Evolutionary conservation across 164 flowering plant species (phyloP), one percentile per base, ranked within the genome.

Genomic region (Piper betle): DNA sequence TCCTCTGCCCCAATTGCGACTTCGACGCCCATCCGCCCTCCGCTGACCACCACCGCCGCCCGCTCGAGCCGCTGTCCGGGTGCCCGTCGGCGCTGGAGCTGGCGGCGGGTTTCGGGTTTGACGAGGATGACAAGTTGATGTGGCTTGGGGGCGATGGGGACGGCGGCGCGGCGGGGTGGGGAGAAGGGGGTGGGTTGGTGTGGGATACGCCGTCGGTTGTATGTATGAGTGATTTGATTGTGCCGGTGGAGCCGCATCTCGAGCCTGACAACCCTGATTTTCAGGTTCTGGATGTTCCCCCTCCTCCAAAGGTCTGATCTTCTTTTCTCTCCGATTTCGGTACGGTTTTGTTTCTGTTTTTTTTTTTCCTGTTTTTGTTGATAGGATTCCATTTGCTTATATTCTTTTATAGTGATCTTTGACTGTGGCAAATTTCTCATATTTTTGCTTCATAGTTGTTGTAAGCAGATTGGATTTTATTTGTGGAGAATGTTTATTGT

Each of bases 1-100:
- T 84, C 42, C 67, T 85, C 17, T 91, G 96, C 71, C 86, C 81
- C 68, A 86, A 83, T 68, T 87, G 97, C 61, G 96, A 91, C 62
- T 87, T 85, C 87, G 91, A 83, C 60, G 56, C 61, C 15, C 97
- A 91, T 73, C 66, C 60, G 3, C 60, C 39, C 15, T 11, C 58
- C 11, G 5, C 38, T 15, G 58, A 20, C 10, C 52, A 64, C 61
- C 46, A 82, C 38, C 71, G 93, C 19, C 74, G 93, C 64, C 82
- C 88, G 2, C 61, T 87, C 17, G 96, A 87, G 57, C 85, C 85
- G 37, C 86, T 86, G 63, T 69, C 67, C 58, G 96, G 89, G 20
- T 81, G 86, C 57, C 97, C 93, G 5, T 68, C 80, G 3, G 82
- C 73, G 60, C 15, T 42, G 39, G 93, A 87, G 58, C 52, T 91